These are phyloP conservation scores for Microcyclosporella mali DNA, from an alignment of 2,329 filamentous ascomycete genomes.

Conservation along the genomic window DNA sequence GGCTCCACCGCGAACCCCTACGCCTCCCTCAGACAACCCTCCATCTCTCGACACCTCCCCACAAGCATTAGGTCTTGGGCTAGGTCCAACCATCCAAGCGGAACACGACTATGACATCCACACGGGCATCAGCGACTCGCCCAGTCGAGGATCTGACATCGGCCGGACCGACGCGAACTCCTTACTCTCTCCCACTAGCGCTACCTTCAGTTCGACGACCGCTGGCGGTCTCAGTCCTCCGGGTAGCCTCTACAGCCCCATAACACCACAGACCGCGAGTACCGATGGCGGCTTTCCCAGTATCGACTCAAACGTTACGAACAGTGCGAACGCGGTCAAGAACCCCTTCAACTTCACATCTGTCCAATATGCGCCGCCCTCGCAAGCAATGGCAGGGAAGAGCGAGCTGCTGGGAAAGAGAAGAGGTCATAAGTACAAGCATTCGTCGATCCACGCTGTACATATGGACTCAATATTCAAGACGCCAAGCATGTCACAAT, in stretches of 20 bases:
- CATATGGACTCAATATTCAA: conserved; percentile 97
- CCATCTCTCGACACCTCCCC: conserved; percentile 8
- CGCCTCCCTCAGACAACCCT: conserved; percentile 52
- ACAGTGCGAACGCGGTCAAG: conserved; percentile 29
- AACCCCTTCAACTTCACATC: conserved; percentile 96
- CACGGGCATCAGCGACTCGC: conserved; percentile 24
- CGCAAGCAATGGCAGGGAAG: conserved; percentile 51
- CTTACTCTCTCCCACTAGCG: conserved; percentile 28
- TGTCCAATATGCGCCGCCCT: conserved; percentile 34
- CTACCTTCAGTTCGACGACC: conserved; percentile 19
- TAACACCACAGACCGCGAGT: conserved; percentile 29
- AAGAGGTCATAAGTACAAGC: conserved; percentile 94
- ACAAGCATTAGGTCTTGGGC: conserved; percentile 10
- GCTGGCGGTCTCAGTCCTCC: conserved; percentile 21
- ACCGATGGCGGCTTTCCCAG: conserved; percentile 27
- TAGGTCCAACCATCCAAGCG: conserved; percentile 22
- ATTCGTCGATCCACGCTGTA: conserved; percentile 72
- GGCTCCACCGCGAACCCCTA: conserved; percentile 57
- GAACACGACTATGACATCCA: conserved; percentile 29
- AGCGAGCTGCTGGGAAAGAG: conserved; percentile 78
- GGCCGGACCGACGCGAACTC: conserved; percentile 17
- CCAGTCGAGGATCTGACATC: conserved; percentile 7
- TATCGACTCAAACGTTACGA: conserved; percentile 15
- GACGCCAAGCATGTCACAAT: conserved; percentile 61
- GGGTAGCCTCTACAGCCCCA: conserved; percentile 25